Evolutionary conservation across 257 asterid genomes (phyloP), one percentile per base, ranked within the genome.

Genomic region (Scutellaria baicalensis): DNA sequence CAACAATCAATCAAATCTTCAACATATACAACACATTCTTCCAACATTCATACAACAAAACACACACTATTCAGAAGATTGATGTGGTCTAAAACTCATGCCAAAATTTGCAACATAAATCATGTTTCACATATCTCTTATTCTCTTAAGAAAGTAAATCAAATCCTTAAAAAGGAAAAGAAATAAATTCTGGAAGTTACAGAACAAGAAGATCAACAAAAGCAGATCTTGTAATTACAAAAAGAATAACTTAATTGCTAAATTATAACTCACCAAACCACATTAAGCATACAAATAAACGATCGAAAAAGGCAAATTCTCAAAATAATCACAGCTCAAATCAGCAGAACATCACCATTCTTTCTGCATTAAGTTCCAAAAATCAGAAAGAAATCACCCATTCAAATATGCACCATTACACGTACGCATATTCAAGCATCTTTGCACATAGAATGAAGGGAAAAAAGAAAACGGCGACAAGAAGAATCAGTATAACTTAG

Each of bases 401-500:
- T 27, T 17, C 6, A 39, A 49, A 65, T 66, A 58, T 48, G 78
- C 42, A 59, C 49, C 5, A 50, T 5, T 7, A 1, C 14, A 50
- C 20, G 39, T 13, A 45, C 33, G 12, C 49, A 23, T 33, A 39
- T 52, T 54, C 61, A 68, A 69, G 71, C 67, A 75, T 51, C 59
- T 31, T 6, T 59, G 20, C 12, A 63, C 74, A 51, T 42, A 51
- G 60, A 69, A 69, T 44, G 21, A 44, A 48, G 52, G 63, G n/a
- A n/a, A 9, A 17, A 52, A 42, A 49, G 42, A 40, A 47, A 36
- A 18, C 14, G 60, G 31, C 10, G 65, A 57, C 66, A 67, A 61
- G 71, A 77, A 36, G 77, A 77, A 67, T 60, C 47, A 62, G 56
- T 72, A 62, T 74, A 16, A 71, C 90, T 76, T 80, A 79, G 63